These are phyloP conservation scores for Zostera marina DNA, from an alignment of 116 monocot genomes.

Conservation along the genomic window DNA sequence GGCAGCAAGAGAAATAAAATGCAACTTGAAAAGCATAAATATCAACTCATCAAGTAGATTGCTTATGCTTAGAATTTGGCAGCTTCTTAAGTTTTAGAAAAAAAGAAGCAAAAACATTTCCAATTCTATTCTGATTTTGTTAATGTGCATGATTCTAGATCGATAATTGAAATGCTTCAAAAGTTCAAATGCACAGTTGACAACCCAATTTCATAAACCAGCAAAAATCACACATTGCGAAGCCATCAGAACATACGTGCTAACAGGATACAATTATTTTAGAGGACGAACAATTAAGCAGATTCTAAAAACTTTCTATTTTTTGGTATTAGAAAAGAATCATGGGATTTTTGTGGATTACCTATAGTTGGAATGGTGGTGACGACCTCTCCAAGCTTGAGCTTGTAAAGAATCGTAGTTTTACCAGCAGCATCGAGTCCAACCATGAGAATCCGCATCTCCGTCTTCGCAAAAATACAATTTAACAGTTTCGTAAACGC, in stretches of 20 bases:
- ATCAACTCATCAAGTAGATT: too few relatives aligned
- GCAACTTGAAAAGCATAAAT: too few relatives aligned
- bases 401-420: slow-evolving; percentile 70
- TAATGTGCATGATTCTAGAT: background rate
- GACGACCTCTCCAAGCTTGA: slow-evolving; percentile 75
- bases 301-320: too few relatives aligned
- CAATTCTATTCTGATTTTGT: background rate
- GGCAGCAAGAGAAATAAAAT: too few relatives aligned
- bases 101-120: background rate
- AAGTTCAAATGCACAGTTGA: background rate
- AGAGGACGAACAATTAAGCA: too few relatives aligned
- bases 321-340: background rate
- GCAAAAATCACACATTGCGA: background rate
- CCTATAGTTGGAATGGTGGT: slow-evolving; percentile 75
- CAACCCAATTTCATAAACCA: background rate
- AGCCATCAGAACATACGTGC: too few relatives aligned
- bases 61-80: too few relatives aligned
- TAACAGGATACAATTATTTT: too few relatives aligned
- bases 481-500: slow-evolving; percentile 62
- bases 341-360: slow-evolving; percentile 1
- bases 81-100: background rate
- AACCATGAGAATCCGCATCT: slow-evolving; percentile 75
- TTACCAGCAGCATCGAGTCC: slow-evolving; percentile 68
- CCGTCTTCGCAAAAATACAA: slow-evolving; percentile 60
- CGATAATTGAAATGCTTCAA: background rate